Conservation (phyloP, 1,284 basidiomycete genomes). For the Moesziomyces globuligerus region DNA sequence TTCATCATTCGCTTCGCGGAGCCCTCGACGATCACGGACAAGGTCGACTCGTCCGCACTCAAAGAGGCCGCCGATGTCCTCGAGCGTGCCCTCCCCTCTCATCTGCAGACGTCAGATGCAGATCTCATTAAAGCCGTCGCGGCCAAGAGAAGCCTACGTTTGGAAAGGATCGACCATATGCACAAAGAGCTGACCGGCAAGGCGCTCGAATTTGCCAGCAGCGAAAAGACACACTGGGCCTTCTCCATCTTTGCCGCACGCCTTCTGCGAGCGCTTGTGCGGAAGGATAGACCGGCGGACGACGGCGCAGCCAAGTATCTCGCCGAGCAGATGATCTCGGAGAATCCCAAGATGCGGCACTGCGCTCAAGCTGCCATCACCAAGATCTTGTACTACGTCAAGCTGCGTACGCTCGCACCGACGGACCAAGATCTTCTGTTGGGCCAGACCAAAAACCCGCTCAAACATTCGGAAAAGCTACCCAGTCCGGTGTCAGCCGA, state of each 20-base stretch:
- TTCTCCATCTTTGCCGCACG: conserved; percentile 82
- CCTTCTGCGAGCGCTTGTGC: conserved; percentile 78
- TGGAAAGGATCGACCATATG: conserved; percentile 67
- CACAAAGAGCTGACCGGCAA: conserved; percentile 71
- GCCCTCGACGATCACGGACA: conserved; percentile 55
- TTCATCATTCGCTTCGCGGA: conserved; percentile 66
- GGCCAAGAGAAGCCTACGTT: conserved; percentile 58
- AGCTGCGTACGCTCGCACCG: conserved; percentile 82
- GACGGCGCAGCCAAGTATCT: conserved; percentile 73
- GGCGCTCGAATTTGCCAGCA: conserved; percentile 77
- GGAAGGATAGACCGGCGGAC: conserved; percentile 78
- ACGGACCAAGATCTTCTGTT: conserved; percentile 79
- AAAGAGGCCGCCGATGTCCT: conserved; percentile 29
- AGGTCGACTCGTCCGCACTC: conserved; percentile 42
- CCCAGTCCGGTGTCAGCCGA: conserved; percentile 65
- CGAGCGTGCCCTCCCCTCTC: conserved; percentile 18
- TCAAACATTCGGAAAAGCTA: conserved; percentile 69
- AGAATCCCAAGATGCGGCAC: conserved; percentile 81
- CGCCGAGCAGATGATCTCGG: conserved; percentile 71
- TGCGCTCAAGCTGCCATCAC: conserved; percentile 81
- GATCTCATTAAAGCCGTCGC: conserved; percentile 64
- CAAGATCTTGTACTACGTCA: conserved; percentile 80
- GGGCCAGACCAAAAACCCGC: conserved; percentile 81
- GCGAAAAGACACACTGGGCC: conserved; percentile 85
- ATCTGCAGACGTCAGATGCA: conserved; percentile 29